phyloP scores from a whole-genome alignment of 305 asterid species.

The Lippia alba region DNA sequence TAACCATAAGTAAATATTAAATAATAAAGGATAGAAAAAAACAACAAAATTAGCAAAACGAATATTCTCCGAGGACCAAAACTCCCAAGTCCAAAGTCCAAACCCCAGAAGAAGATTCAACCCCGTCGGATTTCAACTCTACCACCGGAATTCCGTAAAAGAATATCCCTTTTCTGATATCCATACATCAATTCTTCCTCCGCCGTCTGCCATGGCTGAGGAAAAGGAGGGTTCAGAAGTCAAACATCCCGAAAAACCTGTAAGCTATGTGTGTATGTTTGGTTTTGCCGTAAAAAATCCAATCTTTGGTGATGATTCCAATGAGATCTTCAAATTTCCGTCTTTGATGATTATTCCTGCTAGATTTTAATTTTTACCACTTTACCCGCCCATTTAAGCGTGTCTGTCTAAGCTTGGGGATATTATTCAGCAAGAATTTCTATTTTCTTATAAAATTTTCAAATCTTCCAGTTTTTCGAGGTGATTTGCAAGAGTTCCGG shows the following conservation, averaged over 20 bases:
- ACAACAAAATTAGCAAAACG: neutral
- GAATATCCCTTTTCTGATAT: neutral
- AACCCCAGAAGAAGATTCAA: neutral
- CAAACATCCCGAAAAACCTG: slow-evolving; percentile 41
- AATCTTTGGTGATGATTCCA: neutral
- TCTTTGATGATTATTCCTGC: neutral
- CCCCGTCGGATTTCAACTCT: neutral
- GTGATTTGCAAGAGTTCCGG: slow-evolving; percentile 73
- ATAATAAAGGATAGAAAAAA: too few species aligned
- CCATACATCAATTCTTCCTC: slow-evolving; percentile 20
- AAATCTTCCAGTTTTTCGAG: slow-evolving; percentile 60
- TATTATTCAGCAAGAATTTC: neutral
- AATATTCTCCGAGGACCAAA: too few species aligned
- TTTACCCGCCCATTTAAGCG: neutral
- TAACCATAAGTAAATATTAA: too few species aligned
- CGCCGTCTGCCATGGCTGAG: slow-evolving; percentile 43
- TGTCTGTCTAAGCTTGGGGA: neutral
- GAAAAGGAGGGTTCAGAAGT: slow-evolving; percentile 38
- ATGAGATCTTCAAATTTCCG: slow-evolving; percentile 12
- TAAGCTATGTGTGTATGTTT: slow-evolving; percentile 28
- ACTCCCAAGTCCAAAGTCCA: neutral
- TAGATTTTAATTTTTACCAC: slow-evolving; percentile 7
- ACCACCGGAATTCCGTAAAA: neutral
- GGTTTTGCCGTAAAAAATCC: slow-evolving; percentile 2
- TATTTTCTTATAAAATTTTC: neutral